These are phyloP conservation scores for Coelastrella sp. DNA, from an alignment of 139 green algal genomes.

Conservation along the genomic window DNA sequence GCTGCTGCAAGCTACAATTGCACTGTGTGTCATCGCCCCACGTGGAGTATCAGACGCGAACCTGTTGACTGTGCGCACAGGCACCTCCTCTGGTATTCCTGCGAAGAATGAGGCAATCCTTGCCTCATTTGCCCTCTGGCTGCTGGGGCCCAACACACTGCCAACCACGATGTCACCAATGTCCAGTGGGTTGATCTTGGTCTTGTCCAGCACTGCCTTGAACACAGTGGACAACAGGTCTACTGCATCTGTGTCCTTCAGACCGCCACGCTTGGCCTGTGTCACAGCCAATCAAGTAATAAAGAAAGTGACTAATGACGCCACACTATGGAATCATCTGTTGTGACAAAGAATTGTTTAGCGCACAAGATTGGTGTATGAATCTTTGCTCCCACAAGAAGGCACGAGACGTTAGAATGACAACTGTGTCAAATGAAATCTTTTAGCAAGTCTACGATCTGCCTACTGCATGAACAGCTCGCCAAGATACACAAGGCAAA, in stretches of 20 bases:
- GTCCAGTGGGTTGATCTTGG: conserved; percentile 79
- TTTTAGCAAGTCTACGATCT: too few species aligned
- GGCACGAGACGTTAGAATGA: too few species aligned
- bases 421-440: too few species aligned
- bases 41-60: not conserved
- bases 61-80: conserved; percentile 97
- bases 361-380: too few species aligned
- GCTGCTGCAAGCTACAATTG: not conserved
- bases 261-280: conserved; percentile 87
- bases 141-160: conserved; percentile 90
- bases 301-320: too few species aligned
- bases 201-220: conserved; percentile 81
- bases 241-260: conserved; percentile 93
- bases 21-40: not conserved
- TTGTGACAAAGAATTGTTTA: too few species aligned
- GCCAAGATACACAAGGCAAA: too few species aligned
- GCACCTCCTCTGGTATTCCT: conserved; percentile 93
- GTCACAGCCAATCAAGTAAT: not conserved
- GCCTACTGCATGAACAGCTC: too few species aligned
- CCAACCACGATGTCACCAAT: conserved; percentile 97
- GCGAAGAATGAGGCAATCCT: conserved; percentile 96
- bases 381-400: too few species aligned
- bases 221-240: conserved; percentile 92
- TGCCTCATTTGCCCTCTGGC: conserved; percentile 95
- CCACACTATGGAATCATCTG: too few species aligned